A percentile compares a stretch with the other conserved stretches of the same genome.
These are phyloP conservation scores for Debaryomyces sp. DNA, from an alignment of 1,139 yeast species.

Conservation along the genomic window DNA sequence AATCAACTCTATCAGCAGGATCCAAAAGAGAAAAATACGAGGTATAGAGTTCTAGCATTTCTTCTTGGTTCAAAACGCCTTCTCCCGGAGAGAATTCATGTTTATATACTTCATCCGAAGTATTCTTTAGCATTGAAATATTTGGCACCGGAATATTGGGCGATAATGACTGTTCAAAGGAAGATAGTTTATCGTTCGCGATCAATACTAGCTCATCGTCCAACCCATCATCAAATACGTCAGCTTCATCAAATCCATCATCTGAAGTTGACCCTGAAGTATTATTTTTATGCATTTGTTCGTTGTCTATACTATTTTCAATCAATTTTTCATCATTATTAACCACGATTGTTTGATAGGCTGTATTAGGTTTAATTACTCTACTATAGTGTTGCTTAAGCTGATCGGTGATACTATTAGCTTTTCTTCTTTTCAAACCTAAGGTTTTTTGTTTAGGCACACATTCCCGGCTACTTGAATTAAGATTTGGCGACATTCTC, in stretches of 20 bases:
- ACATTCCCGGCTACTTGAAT: not conserved
- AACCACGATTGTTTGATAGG: slow-evolving; percentile 6
- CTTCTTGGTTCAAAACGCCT: slow-evolving; percentile 33
- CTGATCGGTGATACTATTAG: slow-evolving; percentile 16
- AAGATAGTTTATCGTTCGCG: slow-evolving; percentile 4
- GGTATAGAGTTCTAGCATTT: slow-evolving; percentile 38
- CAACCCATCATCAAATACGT: slow-evolving; percentile 32
- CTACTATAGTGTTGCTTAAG: slow-evolving; percentile 14
- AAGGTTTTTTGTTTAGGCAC: slow-evolving; percentile 13
- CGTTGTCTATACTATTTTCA: not conserved
- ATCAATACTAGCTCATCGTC: slow-evolving; percentile 22
- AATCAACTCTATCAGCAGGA: slow-evolving; percentile 18
- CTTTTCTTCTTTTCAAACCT: slow-evolving; percentile 19
- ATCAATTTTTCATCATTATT: slow-evolving; percentile 4
- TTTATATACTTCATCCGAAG: slow-evolving; percentile 10
- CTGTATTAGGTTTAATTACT: not conserved
- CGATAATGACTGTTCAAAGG: slow-evolving; percentile 3
- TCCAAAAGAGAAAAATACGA: slow-evolving; percentile 29
- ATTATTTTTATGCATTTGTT: not conserved
- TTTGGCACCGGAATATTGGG: not conserved
- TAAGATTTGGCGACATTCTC: not conserved
- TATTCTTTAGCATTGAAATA: not conserved
- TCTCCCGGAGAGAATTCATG: slow-evolving; percentile 19
- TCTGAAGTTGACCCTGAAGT: slow-evolving; percentile 9
- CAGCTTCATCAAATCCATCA: slow-evolving; percentile 17